These are phyloP conservation scores for Boletus semigastroideus DNA, from an alignment of 1,284 basidiomycete genomes.

Conservation along the genomic window DNA sequence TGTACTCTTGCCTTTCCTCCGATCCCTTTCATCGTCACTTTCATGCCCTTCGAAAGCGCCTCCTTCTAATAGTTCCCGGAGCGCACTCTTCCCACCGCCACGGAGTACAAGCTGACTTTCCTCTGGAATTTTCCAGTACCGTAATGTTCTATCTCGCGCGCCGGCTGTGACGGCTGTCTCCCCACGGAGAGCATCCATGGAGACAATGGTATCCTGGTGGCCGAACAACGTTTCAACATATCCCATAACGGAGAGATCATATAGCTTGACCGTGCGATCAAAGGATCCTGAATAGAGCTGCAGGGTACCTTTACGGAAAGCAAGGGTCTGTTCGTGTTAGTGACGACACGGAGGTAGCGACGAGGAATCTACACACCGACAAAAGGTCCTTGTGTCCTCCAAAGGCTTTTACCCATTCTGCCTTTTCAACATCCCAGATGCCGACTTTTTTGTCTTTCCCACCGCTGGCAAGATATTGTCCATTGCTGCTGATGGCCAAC, in stretches of 20 bases:
- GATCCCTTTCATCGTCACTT: constrained; percentile 47
- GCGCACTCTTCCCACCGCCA: constrained; percentile 80
- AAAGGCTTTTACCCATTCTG: constrained; percentile 77
- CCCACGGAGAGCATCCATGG: constrained; percentile 77
- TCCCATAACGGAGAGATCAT: constrained; percentile 66
- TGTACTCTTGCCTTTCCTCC: constrained; percentile 39
- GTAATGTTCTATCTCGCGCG: constrained; percentile 85
- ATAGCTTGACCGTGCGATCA: constrained; percentile 92
- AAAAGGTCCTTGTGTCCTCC: constrained; percentile 85
- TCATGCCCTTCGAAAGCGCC: constrained; percentile 51
- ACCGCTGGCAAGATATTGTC: constrained; percentile 81
- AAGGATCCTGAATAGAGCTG: constrained; percentile 88
- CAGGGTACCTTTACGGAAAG: constrained; percentile 82
- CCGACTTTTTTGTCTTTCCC: constrained; percentile 82
- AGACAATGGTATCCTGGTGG: constrained; percentile 88
- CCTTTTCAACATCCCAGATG: constrained; percentile 79
- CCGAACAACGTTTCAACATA: constrained; percentile 98
- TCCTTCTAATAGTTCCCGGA: constrained; percentile 81
- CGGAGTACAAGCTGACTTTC: constrained; percentile 96
- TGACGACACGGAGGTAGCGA: not conserved
- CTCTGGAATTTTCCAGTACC: constrained; percentile 97
- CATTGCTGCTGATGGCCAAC: constrained; percentile 85
- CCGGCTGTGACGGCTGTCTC: constrained; percentile 89
- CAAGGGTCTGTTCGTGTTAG: constrained; percentile 51
- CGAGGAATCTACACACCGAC: constrained; percentile 55